phyloP scores from a whole-genome alignment of 2,329 filamentous ascomycete species.

The Fusarium robinianum region DNA sequence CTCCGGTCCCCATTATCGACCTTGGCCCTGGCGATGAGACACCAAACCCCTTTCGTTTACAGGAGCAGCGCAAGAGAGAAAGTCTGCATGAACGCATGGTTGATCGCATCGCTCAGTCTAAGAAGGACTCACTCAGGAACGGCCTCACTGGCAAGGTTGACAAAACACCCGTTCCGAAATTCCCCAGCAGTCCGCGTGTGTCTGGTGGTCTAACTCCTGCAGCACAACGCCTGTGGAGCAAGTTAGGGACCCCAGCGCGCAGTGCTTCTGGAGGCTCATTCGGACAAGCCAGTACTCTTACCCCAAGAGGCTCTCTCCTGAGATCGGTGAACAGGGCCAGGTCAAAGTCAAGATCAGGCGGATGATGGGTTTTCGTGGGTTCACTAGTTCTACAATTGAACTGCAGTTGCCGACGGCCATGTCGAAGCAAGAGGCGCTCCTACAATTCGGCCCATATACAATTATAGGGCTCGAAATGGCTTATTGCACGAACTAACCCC shows the following conservation, averaged over 20 bases:
- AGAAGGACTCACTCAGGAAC: constrained; percentile 63
- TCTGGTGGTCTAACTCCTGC: constrained; percentile 70
- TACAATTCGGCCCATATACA: too few relatives aligned
- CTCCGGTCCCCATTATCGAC: constrained; percentile 52
- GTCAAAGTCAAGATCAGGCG: constrained; percentile 26
- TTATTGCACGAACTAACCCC: too few relatives aligned
- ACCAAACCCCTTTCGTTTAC: constrained; percentile 81
- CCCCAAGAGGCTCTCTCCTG: constrained; percentile 46
- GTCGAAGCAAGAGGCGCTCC: not conserved
- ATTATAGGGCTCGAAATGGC: too few relatives aligned
- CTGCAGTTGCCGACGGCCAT: not conserved
- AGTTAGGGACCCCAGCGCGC: constrained; percentile 55
- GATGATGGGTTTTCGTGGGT: not conserved
- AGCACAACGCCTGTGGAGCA: constrained; percentile 69
- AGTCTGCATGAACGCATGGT: constrained; percentile 85
- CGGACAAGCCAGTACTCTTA: constrained; percentile 45
- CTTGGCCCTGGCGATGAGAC: constrained; percentile 64
- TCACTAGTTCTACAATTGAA: not conserved
- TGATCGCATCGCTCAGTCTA: constrained; percentile 75
- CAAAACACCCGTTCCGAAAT: constrained; percentile 68
- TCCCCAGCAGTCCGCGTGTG: constrained; percentile 67
- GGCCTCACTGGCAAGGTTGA: constrained; percentile 64
- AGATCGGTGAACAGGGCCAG: constrained; percentile 39
- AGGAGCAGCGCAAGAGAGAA: constrained; percentile 76
- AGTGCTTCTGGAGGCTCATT: constrained; percentile 42